These are phyloP conservation scores for Aspergillus brasiliensis DNA, from an alignment of 2,329 filamentous ascomycete genomes.

Conservation along the genomic window DNA sequence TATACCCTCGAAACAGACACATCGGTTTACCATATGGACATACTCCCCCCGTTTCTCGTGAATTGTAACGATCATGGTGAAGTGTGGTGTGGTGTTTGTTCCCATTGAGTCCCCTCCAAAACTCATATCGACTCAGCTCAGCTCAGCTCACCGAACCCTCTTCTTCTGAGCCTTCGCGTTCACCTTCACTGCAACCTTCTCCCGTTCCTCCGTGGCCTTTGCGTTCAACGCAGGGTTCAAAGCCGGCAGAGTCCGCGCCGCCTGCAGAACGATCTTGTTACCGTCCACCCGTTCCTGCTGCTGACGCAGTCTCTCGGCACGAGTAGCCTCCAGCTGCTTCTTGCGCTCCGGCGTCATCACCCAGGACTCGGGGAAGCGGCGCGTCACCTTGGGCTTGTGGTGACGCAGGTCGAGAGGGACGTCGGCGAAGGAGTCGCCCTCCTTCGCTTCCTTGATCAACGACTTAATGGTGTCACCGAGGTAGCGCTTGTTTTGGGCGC, in stretches of 20 bases:
- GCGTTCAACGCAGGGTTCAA: slow-evolving; percentile 35
- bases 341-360: slow-evolving; percentile 71
- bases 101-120: no score
- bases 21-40: slow-evolving; percentile 8
- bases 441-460: slow-evolving; percentile 74
- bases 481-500: slow-evolving; percentile 96
- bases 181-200: slow-evolving; percentile 24
- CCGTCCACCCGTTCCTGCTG: slow-evolving; percentile 64
- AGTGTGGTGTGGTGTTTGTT: no score
- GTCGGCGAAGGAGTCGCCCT: slow-evolving; percentile 83
- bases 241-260: slow-evolving; percentile 33
- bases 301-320: slow-evolving; percentile 52
- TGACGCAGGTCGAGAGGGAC: slow-evolving; percentile 88
- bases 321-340: slow-evolving; percentile 63
- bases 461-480: slow-evolving; percentile 75
- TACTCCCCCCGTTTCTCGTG: not conserved
- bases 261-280: slow-evolving; percentile 42
- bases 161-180: slow-evolving; percentile 19
- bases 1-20: slow-evolving; percentile 19
- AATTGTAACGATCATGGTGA: not conserved
- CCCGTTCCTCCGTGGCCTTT: slow-evolving; percentile 21
- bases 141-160: slow-evolving; percentile 16
- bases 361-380: slow-evolving; percentile 81
- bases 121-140: not conserved
- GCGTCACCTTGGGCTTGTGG: slow-evolving; percentile 67